phyloP scores from a whole-genome alignment of 2,329 filamentous ascomycete genomes.

The Nemania abortiva region DNA sequence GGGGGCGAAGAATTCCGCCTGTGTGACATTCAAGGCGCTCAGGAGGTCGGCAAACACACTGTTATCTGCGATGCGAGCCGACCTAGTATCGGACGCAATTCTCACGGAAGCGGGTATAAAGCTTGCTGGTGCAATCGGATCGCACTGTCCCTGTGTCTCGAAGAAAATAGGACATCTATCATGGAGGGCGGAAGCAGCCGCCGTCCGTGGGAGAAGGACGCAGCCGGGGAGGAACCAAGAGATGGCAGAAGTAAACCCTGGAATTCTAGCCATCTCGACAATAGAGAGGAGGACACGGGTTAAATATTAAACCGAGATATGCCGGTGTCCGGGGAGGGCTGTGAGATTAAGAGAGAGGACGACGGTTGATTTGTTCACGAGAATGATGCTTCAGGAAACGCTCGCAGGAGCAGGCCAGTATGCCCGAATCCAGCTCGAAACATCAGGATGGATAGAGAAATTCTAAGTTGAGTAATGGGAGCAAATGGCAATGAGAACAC shows the following conservation, averaged over 20 bases:
- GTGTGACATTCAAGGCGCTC: conserved; percentile 78
- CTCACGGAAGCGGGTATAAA: conserved; percentile 43
- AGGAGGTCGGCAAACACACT: conserved; percentile 64
- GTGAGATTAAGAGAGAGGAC: not conserved
- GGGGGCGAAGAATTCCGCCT: conserved; percentile 80
- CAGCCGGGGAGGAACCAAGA: no score
- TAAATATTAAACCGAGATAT: not conserved
- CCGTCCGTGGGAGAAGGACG: not conserved
- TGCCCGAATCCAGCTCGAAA: not conserved
- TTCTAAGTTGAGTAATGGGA: not conserved
- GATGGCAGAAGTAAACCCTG: not conserved
- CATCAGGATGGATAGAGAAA: conserved; percentile 7
- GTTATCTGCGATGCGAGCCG: conserved; percentile 38
- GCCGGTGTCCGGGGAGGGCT: not conserved
- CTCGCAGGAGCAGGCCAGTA: conserved; percentile 12
- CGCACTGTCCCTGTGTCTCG: conserved; percentile 36
- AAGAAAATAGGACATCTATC: conserved; percentile 44
- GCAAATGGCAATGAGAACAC: not conserved
- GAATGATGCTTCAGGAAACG: conserved; percentile 3
- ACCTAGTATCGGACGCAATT: conserved; percentile 16
- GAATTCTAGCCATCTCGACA: conserved; percentile 5
- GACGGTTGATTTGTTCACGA: conserved; percentile 3
- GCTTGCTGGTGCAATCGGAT: conserved; percentile 44
- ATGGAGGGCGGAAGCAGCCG: conserved; percentile 18
- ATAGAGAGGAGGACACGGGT: not conserved